Evolutionary conservation across 192 early-diverging fungal genomes (phyloP), one percentile per base, ranked within the genome.

Genomic region (Coemansia biformis): DNA sequence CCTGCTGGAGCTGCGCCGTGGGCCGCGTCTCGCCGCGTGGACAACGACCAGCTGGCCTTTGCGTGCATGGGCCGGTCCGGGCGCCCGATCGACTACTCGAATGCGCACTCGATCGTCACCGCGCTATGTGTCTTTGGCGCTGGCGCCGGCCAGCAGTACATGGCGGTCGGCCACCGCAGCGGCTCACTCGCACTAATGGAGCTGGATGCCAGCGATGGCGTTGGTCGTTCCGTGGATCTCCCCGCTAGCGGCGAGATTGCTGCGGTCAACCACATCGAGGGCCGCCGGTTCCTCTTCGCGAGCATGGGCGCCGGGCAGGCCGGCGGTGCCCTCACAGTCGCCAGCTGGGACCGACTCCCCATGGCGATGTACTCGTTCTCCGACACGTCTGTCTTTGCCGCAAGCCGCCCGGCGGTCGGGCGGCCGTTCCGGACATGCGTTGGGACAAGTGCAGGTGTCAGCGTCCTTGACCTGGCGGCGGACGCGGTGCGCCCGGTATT

Each of bases 251-350:
- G 66, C 38, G 59, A 61, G 23, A 43, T 68, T 5, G 44, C 42
- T 14, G 29, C 48, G 29, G 43, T 68, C 10, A 13, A 40, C 10
- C 44, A 42, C 24, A 38, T 68, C 10, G 24, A 49, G 0, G 8
- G 18, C 8, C 38, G 34, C n/a, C 41, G 37, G 7, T 47, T 36
- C 38, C 13, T 49, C 15, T 55, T 45, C 26, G 46, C 61, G 8
- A 34, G 42, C 37, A 40, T 68, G 35, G 66, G 66, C 19, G 24
- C 43, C 30, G 53, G 38, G 16, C 43, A 26, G 11, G 31, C 31
- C 9, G 60, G 53, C 36, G 53, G 60, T 7, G 32, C 46, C 1
- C 26, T 59, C 46, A 30, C 48, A 24, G 23, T 47, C 11, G 22
- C 39, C 16, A 36, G 42, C n/a, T 19, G 53, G 26, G 19, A 12